These are phyloP conservation scores for Schizothecium vesticola DNA, from an alignment of 495 filamentous ascomycete genomes.

Conservation along the genomic window DNA sequence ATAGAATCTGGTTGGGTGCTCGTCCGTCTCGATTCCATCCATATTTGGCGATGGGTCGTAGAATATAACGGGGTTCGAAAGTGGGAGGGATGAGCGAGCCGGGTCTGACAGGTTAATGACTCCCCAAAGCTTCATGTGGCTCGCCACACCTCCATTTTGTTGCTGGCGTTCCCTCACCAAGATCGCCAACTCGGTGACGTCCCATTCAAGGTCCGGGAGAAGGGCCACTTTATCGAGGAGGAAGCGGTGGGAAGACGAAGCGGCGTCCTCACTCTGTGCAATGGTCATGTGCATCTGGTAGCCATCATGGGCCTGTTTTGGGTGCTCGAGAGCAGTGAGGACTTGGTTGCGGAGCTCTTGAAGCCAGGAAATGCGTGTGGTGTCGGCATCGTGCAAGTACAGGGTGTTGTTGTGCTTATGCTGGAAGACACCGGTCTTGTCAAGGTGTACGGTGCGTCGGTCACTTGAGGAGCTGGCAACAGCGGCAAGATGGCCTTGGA, in stretches of 20 bases:
- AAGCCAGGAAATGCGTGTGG: slow-evolving; percentile 3
- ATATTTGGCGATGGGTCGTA: neutral
- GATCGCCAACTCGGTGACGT: slow-evolving; percentile 37
- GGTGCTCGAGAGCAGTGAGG: slow-evolving; percentile 16
- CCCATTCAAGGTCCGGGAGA: slow-evolving; percentile 39
- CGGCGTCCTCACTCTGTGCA: slow-evolving; percentile 43
- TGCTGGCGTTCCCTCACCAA: slow-evolving; percentile 38
- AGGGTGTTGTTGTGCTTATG: slow-evolving; percentile 42
- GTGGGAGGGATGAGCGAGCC: neutral
- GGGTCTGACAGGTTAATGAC: slow-evolving; percentile 34
- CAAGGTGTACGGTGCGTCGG: slow-evolving; percentile 21
- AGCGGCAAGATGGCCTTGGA: neutral
- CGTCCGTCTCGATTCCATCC: neutral
- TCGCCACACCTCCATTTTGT: slow-evolving; percentile 9
- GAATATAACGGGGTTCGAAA: neutral
- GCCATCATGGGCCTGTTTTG: neutral
- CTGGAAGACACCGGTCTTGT: slow-evolving; percentile 35
- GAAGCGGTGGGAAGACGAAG: slow-evolving; percentile 32
- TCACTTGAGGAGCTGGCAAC: neutral
- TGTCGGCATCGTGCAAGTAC: slow-evolving; percentile 30
- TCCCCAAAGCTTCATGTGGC: slow-evolving; percentile 44
- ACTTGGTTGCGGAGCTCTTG: slow-evolving; percentile 16
- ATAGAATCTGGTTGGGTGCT: slow-evolving; percentile 17
- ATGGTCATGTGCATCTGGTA: slow-evolving; percentile 48
- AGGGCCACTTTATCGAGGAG: slow-evolving; percentile 40